Evolutionary conservation across 345 rosid genomes (phyloP), one percentile per base, ranked within the genome.

Genomic region (Citrus inodora): DNA sequence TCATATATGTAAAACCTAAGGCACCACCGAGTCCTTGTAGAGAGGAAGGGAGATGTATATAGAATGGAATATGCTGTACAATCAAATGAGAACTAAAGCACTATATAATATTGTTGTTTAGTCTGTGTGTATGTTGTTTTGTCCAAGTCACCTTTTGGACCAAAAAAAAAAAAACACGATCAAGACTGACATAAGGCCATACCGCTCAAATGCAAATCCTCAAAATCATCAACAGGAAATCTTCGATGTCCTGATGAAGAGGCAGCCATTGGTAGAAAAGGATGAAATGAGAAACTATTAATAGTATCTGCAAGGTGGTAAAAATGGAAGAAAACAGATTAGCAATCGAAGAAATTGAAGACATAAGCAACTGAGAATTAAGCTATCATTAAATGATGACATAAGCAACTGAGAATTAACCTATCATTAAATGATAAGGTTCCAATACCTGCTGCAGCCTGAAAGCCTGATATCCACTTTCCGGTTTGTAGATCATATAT

Each of bases 221-320:
- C 87, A 28, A 76, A 71, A 59, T 76, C 87, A 6, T 83, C 94
- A 79, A 89, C 91, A 0, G 93, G 95, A 79, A 88, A 96, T 71
- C 98, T 86, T 67, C 99, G 86, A 78, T 96, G 98, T 38, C 99
- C 99, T 6, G 99, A 96, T 27, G 99, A 89, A 69, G 98, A 85
- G 78, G 93, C 93, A 70, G 99, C 98, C 95, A 92, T 88, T 70
- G 98, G 97, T 80, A 93, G 88, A 74, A 83, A 90, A 3, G 99
- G 99, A 74, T 95, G 99, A 87, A 93, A 95, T 71, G 96, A 79
- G 79, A 96, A 90, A 59, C 94, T 92, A 78, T 89, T 92, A 40
- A 94, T 91, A 0, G 99, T 96, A 82, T 96, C 99, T 96, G 88
- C 76, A 78, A 24, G 4, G 61, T 30, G 56, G 74, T 38, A 46